Evolutionary conservation across 208 protist species (phyloP), one percentile per base, ranked within the genome.

Genomic region (Naegleria fowleri): DNA sequence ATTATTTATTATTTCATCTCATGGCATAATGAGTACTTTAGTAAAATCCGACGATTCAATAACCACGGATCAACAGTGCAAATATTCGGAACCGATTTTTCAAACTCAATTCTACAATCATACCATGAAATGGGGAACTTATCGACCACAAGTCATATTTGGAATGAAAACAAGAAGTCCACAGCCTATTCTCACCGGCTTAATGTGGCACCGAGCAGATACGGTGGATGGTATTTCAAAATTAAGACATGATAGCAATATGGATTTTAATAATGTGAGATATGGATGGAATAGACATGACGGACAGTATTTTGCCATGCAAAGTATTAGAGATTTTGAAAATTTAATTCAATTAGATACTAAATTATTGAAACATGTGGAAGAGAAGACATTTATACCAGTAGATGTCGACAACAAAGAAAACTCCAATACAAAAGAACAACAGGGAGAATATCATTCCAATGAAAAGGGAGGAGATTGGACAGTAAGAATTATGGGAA

Each of bases 151-250:
- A 36, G 51, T 90, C 22, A 40, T 51, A 19, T 90, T 67, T 83
- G 87, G 87, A 29, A 90, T 90, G 87, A 90, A 90, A 90, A 90
- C 87, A 51, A 90, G 87, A 51, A 36, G 5, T 51, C n/a, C 33
- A 4, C 5, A 51, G 11, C 55, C 87, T 41, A n/a, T 79, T n/a
- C 2, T 79, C 0, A 79, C 13, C 6, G 87, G 87, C 41, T 48
- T 90, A 19, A 36, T 41, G 38, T 90, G 87, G 51, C 7, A 25
- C 7, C 16, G 39, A 2, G 41, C 48, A n/a, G 13, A 67, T 40
- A 75, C 22, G 3, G 29, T 29, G 0, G n/a, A 89, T 67, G 22
- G 41, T 11, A 5, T 39, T 90, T 4, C 75, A n/a, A 79, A n/a
- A 25, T 36, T 90, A 33, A 90, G 55, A 79, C 36, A 90, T 36